Base-by-base conservation (phyloP, 768 basidiomycete species). In the Filobasidium floriforme region DNA sequence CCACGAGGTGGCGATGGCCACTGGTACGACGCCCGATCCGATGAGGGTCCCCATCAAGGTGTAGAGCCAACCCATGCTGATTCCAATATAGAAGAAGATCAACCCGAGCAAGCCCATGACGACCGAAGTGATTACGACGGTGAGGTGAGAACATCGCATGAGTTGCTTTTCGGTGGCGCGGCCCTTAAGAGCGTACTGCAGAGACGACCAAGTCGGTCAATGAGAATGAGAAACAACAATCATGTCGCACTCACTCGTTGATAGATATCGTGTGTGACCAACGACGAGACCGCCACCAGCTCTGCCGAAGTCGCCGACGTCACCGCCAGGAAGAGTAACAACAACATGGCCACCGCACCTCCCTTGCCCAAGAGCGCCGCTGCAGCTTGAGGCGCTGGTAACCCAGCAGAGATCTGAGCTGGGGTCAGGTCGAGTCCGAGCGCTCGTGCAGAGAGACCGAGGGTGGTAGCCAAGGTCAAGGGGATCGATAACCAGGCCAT, bases 21-120 rank as follows among this genome's bases (percentile, higher is more conserved):
- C 89, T 1, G 90, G 90, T 3, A 87, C 88, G 60, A 94, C 92
- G 2, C 84, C 90, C 1, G 87, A 88, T 1, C 92, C 75, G 26
- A 74, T 71, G 32, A 74, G 66, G 11, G 68, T 70, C 1, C 67
- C 73, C 73, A 76, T 75, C 0, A 75, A 62, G 65, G 73, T 72
- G 73, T 92, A 92, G 63, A 93, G 86, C 89, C 90, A 93, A 24
- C 91, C 91, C 88, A 93, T 88, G 28, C 88, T 89, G 29, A 93
- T 86, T 7, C 91, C 91, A 69, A 92, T 90, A 76, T 88, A 92
- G 79, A 81, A 90, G 82, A 94, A 94, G 61, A 90, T 87, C 37
- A 88, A 77, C 0, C 90, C 90, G 0, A 88, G 86, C n/a, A 91
- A 71, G 24, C 86, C 90, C 84, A 90, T 91, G 41, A 89, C 81